Evolutionary conservation across 495 filamentous ascomycete genomes (phyloP).

Genomic region (Trypethelium eluteriae): DNA sequence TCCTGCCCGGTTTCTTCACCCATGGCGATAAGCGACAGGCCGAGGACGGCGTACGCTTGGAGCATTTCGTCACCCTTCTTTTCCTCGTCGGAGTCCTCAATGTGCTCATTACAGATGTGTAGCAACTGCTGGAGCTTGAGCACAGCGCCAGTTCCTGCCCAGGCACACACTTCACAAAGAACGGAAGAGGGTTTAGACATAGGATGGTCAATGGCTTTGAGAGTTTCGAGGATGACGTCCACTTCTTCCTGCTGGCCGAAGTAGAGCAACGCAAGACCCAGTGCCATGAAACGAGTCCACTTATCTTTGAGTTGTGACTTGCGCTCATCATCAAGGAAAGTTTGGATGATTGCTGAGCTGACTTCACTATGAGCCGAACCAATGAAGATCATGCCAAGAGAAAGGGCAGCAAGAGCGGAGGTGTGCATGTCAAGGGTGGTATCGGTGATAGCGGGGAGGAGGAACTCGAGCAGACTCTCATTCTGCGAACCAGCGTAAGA

Average conservation of each 20-base stretch:
- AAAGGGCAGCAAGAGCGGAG: slow-evolving; percentile 90
- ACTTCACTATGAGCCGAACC: slow-evolving; percentile 85
- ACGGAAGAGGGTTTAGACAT: slow-evolving; percentile 87
- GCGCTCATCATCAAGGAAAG: slow-evolving; percentile 84
- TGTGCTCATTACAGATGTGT: slow-evolving; percentile 94
- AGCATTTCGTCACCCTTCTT: slow-evolving; percentile 68
- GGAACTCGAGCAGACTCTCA: slow-evolving; percentile 67
- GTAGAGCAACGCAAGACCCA: slow-evolving; percentile 88
- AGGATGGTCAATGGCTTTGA: slow-evolving; percentile 92
- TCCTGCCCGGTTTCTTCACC: slow-evolving; percentile 97
- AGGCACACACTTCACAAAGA: slow-evolving; percentile 90
- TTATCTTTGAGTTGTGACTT: slow-evolving; percentile 86
- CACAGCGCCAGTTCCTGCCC: slow-evolving; percentile 94
- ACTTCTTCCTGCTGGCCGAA: slow-evolving; percentile 97
- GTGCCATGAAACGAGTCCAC: slow-evolving; percentile 92
- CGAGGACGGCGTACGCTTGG: slow-evolving; percentile 92
- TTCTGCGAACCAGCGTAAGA: slow-evolving; percentile 89
- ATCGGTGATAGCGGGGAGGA: slow-evolving; percentile 81
- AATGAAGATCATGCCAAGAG: slow-evolving; percentile 84
- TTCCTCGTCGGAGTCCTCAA: slow-evolving; percentile 54
- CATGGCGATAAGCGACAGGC: slow-evolving; percentile 91
- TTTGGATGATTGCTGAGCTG: slow-evolving; percentile 78
- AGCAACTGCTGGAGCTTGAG: slow-evolving; percentile 93
- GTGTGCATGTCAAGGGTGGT: slow-evolving; percentile 81
- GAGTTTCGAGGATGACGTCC: slow-evolving; percentile 85